Evolutionary conservation across 768 basidiomycete genomes (phyloP), one percentile per base, ranked within the genome.

Genomic region (Pulveroboletus sp.): DNA sequence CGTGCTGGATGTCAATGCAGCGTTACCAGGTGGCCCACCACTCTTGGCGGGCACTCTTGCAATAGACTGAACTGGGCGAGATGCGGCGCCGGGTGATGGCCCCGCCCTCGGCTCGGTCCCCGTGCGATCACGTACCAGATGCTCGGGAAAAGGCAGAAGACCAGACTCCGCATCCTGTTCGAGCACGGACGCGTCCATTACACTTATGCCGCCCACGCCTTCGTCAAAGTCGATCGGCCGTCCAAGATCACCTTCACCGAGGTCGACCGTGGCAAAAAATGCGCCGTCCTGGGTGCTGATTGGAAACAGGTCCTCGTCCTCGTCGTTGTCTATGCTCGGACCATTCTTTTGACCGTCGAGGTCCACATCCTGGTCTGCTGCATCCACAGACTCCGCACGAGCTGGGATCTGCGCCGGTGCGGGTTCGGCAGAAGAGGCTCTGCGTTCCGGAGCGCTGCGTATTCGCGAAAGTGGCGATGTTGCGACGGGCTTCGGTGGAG

Each of bases 261-360:
- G 63, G 49, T 82, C 81, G 20, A 82, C 72, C 10, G 72, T 65
- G 17, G 85, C 84, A 31, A 84, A 69, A 56, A 87, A 77, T 2
- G 75, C 81, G 45, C 82, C 85, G 45, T 88, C 87, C 34, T 90
- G 84, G 1, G 84, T 84, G 47, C 72, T 70, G 53, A 81, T 76
- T 11, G 72, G 70, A 52, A 77, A 82, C 0, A 74, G 53, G 16
- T 71, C 71, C 2, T 67, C 75, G 4, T 46, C 49, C 0, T 53
- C 49, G 0, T 41, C 38, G 6, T 53, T 47, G 0, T 41, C 38
- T 4, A 38, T 23, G 2, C 75, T 75, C 32, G 71, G 66, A 11
- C 45, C 50, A 21, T 57, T 57, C 31, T 51, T 40, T 29, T 49
- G 31, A 10, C n/a, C 12, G 1, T 5, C 5, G 6, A 23, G 5